Base-by-base conservation (phyloP, 208 protist species). In the Wallacemonas sp. region DNA sequence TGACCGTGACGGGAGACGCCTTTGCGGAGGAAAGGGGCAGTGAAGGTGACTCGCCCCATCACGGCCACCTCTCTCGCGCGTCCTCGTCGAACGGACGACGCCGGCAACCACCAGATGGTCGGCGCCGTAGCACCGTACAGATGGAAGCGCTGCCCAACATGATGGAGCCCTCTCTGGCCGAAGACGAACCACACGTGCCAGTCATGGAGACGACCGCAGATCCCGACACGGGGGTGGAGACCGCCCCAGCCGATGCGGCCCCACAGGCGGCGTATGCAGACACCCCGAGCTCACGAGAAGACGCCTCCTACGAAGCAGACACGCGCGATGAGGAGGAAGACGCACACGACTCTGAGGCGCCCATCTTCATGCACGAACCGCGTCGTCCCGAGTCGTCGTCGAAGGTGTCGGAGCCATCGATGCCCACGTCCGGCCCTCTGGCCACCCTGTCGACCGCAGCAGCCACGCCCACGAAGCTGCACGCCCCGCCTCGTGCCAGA, bases 41-140 rank as follows among this genome's bases (percentile, higher is more conserved):
- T 19, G 51, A 58, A 14, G 51, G 24, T 3, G 49, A 61, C 17
- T 51, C 34, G 63, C n/a, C 12, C 12, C 54, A 30, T 2, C 54
- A 49, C 22, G n/a, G 21, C 28, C 36, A 2, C 2, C 39, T 51
- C 17, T 76, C 77, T 11, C 70, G 60, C 42, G 53, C 54, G 1
- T 68, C n/a, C n/a, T n/a, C 63, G 1, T 79, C 59, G 24, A 68
- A 68, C 44, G 69, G 72, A 21, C 67, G 67, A 19, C 77, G 77
- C 24, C 71, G 71, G 47, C 53, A 67, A 44, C 77, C 71, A 14
- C 68, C 63, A 15, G 51, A 45, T 5, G 64, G 51, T 33, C 65
- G 62, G 14, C 77, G 72, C 9, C 61, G 64, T 24, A 82, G 68
- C 62, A 77, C 47, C 6, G 54, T 82, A 36, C 77, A 82, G 49